Percentiles rank a stretch among this genome's conserved stretches.
phyloP scores from a whole-genome alignment of 441 rosid species.

The Croton setiger region DNA sequence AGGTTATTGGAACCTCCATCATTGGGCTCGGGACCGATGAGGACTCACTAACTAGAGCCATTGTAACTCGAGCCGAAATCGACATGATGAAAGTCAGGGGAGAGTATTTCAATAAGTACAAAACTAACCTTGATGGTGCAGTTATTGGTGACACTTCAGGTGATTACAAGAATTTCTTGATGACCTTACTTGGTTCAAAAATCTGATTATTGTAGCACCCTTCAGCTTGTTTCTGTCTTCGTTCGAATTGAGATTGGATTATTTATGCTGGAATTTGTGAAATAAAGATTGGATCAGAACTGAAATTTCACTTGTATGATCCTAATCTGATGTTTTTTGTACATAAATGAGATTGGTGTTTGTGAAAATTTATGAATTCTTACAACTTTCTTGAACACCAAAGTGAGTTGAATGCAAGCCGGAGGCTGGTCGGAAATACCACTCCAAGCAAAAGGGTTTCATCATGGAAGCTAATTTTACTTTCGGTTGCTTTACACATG shows the following conservation, averaged over 20 bases:
- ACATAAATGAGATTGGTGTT: not conserved
- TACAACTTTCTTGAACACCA: too few relatives aligned
- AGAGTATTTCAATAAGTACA: slow-evolving; percentile 52
- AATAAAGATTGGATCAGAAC: slow-evolving; percentile 4
- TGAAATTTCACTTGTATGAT: slow-evolving; percentile 1
- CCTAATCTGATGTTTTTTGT: slow-evolving; percentile 3
- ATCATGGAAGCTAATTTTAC: too few relatives aligned
- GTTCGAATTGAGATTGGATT: not conserved
- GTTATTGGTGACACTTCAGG: slow-evolving; percentile 76
- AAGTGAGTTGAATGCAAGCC: too few relatives aligned
- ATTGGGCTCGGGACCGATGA: slow-evolving; percentile 84
- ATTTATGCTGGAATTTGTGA: not conserved
- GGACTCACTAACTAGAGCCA: slow-evolving; percentile 70
- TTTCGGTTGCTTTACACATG: too few relatives aligned
- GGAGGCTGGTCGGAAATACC: too few relatives aligned
- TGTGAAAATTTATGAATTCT: too few relatives aligned
- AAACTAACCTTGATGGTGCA: slow-evolving; percentile 54
- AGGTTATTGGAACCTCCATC: slow-evolving; percentile 58
- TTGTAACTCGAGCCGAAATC: slow-evolving; percentile 69
- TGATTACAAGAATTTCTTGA: slow-evolving; percentile 57
- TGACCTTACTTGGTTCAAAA: slow-evolving; percentile 61
- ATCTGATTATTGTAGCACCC: slow-evolving; percentile 2
- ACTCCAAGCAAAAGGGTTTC: too few relatives aligned
- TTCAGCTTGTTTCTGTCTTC: not conserved
- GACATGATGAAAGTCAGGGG: slow-evolving; percentile 66